phyloP scores from a whole-genome alignment of 108 stramenopile genomes.

The Fragilariopsis cylindrus region DNA sequence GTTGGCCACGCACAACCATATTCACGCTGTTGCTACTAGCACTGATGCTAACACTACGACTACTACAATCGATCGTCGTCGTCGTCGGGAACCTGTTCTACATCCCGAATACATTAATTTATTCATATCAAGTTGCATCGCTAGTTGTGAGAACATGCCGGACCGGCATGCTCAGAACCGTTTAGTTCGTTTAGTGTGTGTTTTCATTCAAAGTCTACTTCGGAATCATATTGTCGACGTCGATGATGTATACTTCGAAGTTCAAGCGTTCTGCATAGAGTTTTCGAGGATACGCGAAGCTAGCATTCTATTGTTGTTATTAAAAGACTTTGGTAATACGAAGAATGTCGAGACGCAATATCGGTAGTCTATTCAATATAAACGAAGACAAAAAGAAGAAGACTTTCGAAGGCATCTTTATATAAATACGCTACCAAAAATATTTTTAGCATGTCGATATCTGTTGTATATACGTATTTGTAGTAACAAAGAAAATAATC shows the following conservation, averaged over 20 bases:
- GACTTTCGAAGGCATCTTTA: no score
- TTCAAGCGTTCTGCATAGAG: slow-evolving; percentile 96
- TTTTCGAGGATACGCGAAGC: slow-evolving; percentile 95
- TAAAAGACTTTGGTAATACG: slow-evolving; percentile 14
- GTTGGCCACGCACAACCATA: slow-evolving; percentile 60
- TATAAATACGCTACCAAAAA: no score
- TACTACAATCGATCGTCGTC: background rate
- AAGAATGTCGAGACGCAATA: no score
- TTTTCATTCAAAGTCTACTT: slow-evolving; percentile 94
- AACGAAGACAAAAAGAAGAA: no score
- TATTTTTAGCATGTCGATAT: no score
- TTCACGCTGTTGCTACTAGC: slow-evolving; percentile 17
- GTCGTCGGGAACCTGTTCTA: slow-evolving; percentile 56
- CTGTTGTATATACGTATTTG: no score
- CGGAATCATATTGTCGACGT: slow-evolving; percentile 93
- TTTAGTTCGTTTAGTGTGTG: slow-evolving; percentile 95
- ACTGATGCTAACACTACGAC: background rate
- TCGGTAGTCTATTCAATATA: no score
- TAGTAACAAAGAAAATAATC: no score
- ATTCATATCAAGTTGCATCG: slow-evolving; percentile 95
- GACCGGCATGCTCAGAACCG: slow-evolving; percentile 95
- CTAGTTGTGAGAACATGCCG: slow-evolving; percentile 90
- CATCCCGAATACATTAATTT: slow-evolving; percentile 96
- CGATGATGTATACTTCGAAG: slow-evolving; percentile 90
- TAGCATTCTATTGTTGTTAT: slow-evolving; percentile 85